phyloP scores from a whole-genome alignment of 1,139 yeast species.

The Suhomyces anneliseae region DNA sequence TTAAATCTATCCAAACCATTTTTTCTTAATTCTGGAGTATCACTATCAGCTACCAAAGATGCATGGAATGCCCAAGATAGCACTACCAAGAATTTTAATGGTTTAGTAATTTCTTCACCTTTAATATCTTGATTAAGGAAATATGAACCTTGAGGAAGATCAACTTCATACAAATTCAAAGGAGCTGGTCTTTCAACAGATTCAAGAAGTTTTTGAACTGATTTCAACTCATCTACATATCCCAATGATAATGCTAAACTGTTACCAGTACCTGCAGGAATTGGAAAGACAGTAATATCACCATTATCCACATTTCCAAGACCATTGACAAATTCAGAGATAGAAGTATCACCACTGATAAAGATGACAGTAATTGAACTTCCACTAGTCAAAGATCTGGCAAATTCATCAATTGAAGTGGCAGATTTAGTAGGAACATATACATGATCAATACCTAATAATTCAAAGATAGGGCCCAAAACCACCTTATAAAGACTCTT shows the following conservation, averaged over 20 bases:
- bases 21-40: conserved; percentile 62
- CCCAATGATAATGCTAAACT: conserved; percentile 69
- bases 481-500: conserved; percentile 44
- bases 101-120: conserved; percentile 16
- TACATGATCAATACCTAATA: conserved; percentile 33
- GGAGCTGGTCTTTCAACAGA: conserved; percentile 24
- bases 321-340: conserved; percentile 71
- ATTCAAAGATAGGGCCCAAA: conserved; percentile 46
- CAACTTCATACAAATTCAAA: conserved; percentile 54
- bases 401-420: conserved; percentile 35
- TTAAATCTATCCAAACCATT: conserved; percentile 68
- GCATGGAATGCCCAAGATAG: conserved; percentile 88
- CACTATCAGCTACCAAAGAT: conserved; percentile 76
- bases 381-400: conserved; percentile 20
- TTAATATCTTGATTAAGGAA: conserved; percentile 24
- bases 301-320: conserved; percentile 21
- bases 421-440: conserved; percentile 42
- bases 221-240: conserved; percentile 34
- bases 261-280: conserved; percentile 89
- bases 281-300: conserved; percentile 40
- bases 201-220: conserved; percentile 45
- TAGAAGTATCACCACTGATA: conserved; percentile 84
- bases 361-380: conserved; percentile 49
- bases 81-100: conserved; percentile 60
- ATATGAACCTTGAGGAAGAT: conserved; percentile 51